Base-by-base conservation (phyloP, 208 protist genomes). In the Trypanosoma brucei region DNA sequence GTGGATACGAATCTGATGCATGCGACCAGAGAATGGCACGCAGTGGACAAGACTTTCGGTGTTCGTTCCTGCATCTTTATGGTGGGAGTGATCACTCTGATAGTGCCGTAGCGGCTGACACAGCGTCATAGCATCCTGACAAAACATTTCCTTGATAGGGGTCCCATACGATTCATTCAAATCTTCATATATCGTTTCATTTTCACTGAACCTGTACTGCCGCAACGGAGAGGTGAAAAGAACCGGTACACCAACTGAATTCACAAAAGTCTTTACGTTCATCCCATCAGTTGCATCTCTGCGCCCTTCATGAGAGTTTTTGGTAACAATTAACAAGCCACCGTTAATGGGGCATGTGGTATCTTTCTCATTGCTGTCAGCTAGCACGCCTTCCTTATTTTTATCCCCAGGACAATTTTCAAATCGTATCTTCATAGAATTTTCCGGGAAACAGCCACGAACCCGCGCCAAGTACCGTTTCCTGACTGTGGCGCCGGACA, bases 1-100 rank as follows among this genome's bases (percentile, higher is more conserved):
- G 75, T 97, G 94, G 52, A 84, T 59, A 7, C 94, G 83, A 39
- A 97, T 94, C 59, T 97, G 94, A 72, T 97, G 92, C 50, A 90
- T 81, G 4, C 92, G 78, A 3, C 94, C 94, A 3, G 94, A 96
- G 49, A 95, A 79, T 22, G 94, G 94, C 30, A 88, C 77, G 63
- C 87, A 95, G 7, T 88, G 68, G 30, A 95, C 59, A n/a, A 97
- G 58, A 52, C 62, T 84, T n/a, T 56, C 54, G 22, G 4, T 39
- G 13, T 54, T 64, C 53, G 42, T 31, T 11, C 11, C 11, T 14
- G 11, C 33, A 58, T 39, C 30, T 46, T 58, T 31, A 6, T 11
- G 44, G 9, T 31, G 14, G 3, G 38, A 11, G 8, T 14, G 2
- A 56, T 13, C 22, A 38, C 40, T 37, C 9, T 30, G 0, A 49